Evolutionary conservation across 2,329 filamentous ascomycete genomes (phyloP).

Genomic region (Neonectria punicea): DNA sequence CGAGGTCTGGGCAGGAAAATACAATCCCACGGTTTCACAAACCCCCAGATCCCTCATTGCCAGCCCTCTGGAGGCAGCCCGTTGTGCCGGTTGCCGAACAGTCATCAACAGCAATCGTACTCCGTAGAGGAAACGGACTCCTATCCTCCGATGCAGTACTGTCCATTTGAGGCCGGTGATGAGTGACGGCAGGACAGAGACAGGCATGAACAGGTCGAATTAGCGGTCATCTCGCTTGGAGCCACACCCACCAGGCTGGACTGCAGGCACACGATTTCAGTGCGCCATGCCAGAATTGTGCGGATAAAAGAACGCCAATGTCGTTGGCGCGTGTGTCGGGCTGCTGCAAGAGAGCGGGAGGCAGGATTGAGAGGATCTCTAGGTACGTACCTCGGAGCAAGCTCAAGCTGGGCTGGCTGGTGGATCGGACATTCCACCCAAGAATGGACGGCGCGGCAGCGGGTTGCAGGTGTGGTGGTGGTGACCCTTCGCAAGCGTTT

Average conservation of each 20-base stretch:
- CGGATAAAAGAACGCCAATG: conserved; percentile 19
- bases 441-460: conserved; percentile 11
- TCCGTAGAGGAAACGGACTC: conserved; percentile 6
- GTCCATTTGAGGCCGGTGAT: conserved; percentile 12
- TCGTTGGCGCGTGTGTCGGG: conserved; percentile 7
- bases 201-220: conserved; percentile 31
- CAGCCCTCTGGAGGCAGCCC: conserved; percentile 6
- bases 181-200: conserved; percentile 7
- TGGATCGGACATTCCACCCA: conserved; percentile 12
- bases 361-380: not conserved
- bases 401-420: not conserved
- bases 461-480: conserved; percentile 20
- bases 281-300: conserved; percentile 20
- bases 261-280: conserved; percentile 11
- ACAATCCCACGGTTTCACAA: conserved; percentile 20
- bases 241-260: conserved; percentile 21
- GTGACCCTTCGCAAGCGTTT: conserved; percentile 26
- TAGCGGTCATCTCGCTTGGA: conserved; percentile 36
- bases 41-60: conserved; percentile 1
- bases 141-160: not conserved
- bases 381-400: not conserved
- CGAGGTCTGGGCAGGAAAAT: conserved; percentile 13
- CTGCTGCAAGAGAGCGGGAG: not conserved
- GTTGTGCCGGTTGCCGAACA: not conserved
- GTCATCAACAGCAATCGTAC: not conserved